Conservation (phyloP, 2,329 filamentous ascomycete species). For the Pseudofabraea citricarpa region DNA sequence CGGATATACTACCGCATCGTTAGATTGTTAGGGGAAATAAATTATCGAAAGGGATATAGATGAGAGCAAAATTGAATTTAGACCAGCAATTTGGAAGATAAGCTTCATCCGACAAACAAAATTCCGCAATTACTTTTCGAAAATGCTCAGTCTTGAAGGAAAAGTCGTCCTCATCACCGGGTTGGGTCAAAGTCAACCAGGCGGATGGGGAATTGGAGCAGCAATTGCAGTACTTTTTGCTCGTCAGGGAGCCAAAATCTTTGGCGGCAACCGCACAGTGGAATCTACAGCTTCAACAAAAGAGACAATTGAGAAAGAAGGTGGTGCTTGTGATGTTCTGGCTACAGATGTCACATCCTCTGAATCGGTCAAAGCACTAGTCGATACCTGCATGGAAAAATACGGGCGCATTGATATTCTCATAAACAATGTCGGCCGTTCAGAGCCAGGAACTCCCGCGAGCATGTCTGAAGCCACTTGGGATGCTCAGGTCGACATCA, state of each 20-base stretch:
- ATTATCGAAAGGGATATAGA: too few relatives aligned
- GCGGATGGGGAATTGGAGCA: constrained; percentile 46
- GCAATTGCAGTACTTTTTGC: constrained; percentile 44
- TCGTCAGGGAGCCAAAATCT: constrained; percentile 42
- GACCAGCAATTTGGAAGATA: too few relatives aligned
- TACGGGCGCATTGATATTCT: constrained; percentile 55
- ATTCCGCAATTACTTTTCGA: not conserved
- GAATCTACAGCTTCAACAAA: constrained; percentile 34
- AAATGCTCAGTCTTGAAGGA: constrained; percentile 34
- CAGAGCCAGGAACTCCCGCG: constrained; percentile 46
- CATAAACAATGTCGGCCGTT: constrained; percentile 55
- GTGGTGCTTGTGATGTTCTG: constrained; percentile 34
- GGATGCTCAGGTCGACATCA: constrained; percentile 49
- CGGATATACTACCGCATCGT: too few relatives aligned
- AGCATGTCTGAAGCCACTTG: constrained; percentile 43
- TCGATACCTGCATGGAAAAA: constrained; percentile 45
- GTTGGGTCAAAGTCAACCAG: constrained; percentile 37
- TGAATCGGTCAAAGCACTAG: constrained; percentile 44
- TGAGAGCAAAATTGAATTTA: too few relatives aligned
- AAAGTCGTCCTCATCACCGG: constrained; percentile 43
- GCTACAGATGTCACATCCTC: constrained; percentile 47
- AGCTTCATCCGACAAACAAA: too few relatives aligned
- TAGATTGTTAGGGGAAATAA: too few relatives aligned
- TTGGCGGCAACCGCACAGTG: constrained; percentile 44
- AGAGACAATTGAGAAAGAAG: constrained; percentile 31